phyloP scores from a whole-genome alignment of 257 asterid species.

The Plantago ovata region DNA sequence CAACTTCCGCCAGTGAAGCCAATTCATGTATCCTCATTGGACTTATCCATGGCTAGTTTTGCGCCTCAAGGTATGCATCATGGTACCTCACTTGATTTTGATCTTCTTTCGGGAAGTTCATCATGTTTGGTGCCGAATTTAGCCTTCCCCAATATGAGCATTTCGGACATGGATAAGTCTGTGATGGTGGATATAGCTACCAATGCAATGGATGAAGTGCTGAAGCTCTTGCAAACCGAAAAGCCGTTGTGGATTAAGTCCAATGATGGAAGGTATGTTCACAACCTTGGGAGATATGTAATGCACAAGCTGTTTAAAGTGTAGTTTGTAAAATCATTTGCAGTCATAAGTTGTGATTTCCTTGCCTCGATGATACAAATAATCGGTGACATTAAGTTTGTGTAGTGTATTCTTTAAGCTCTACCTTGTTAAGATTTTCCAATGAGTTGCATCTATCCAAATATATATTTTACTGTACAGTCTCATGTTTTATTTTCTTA shows the following conservation, averaged over 20 bases:
- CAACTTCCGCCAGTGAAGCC: constrained; percentile 92
- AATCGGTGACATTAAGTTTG: too few species aligned
- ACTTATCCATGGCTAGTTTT: constrained; percentile 46
- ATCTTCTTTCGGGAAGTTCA: constrained; percentile 7
- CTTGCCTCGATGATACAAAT: too few species aligned
- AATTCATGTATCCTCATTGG: constrained; percentile 67
- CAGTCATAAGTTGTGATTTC: too few species aligned
- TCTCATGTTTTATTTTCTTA: too few species aligned
- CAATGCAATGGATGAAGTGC: constrained; percentile 76
- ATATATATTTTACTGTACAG: too few species aligned
- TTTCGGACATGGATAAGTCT: constrained; percentile 80
- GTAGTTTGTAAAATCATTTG: too few species aligned
- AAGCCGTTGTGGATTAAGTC: constrained; percentile 87
- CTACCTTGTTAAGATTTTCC: too few species aligned
- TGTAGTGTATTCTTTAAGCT: too few species aligned
- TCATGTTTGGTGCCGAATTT: constrained; percentile 4
- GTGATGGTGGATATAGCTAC: constrained; percentile 77
- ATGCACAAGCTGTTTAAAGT: too few species aligned
- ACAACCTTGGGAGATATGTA: constrained; percentile 63
- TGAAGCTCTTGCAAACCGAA: constrained; percentile 65
- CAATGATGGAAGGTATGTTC: constrained; percentile 54
- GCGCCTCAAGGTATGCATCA: constrained; percentile 42
- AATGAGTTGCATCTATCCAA: too few species aligned
- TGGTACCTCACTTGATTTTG: constrained; percentile 46
- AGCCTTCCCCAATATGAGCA: constrained; percentile 27